Conservation (phyloP, 805 yeast genomes). For the Spathaspora hagerdaliae region DNA sequence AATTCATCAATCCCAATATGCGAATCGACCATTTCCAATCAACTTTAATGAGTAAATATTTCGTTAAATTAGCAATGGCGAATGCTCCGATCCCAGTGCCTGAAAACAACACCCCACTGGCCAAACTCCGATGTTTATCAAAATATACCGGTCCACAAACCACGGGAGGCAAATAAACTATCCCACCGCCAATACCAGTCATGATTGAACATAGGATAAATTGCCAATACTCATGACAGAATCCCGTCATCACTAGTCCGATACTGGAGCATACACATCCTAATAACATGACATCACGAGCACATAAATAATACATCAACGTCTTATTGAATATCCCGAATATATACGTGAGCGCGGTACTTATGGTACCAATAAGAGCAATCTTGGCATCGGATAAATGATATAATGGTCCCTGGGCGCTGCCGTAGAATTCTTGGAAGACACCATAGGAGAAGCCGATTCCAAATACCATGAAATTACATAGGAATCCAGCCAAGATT, state of each 20-base stretch:
- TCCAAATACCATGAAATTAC: constrained; percentile 33
- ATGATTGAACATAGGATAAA: constrained; percentile 30
- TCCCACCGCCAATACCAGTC: constrained; percentile 28
- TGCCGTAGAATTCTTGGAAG: constrained; percentile 30
- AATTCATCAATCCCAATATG: constrained; percentile 22
- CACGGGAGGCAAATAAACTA: constrained; percentile 30
- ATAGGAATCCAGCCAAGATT: constrained; percentile 15
- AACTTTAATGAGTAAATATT: constrained; percentile 18
- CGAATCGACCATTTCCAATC: constrained; percentile 36
- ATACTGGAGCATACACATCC: constrained; percentile 23
- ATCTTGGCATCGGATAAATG: constrained; percentile 19
- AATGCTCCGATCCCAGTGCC: constrained; percentile 37
- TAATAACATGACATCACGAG: constrained; percentile 18
- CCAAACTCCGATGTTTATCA: constrained; percentile 25
- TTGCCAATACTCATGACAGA: constrained; percentile 17
- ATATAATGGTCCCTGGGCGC: constrained; percentile 24
- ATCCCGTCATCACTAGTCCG: constrained; percentile 25
- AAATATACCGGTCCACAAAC: constrained; percentile 30
- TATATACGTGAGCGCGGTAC: constrained; percentile 25
- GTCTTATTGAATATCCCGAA: constrained; percentile 23
- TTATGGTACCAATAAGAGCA: constrained; percentile 30
- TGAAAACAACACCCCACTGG: constrained; percentile 30
- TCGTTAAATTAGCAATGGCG: constrained; percentile 23
- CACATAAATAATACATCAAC: constrained; percentile 11
- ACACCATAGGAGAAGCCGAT: constrained; percentile 34